Evolutionary conservation across 2,329 filamentous ascomycete species (phyloP), one percentile per base, ranked within the genome.

Genomic region (Leptographium lundbergii): DNA sequence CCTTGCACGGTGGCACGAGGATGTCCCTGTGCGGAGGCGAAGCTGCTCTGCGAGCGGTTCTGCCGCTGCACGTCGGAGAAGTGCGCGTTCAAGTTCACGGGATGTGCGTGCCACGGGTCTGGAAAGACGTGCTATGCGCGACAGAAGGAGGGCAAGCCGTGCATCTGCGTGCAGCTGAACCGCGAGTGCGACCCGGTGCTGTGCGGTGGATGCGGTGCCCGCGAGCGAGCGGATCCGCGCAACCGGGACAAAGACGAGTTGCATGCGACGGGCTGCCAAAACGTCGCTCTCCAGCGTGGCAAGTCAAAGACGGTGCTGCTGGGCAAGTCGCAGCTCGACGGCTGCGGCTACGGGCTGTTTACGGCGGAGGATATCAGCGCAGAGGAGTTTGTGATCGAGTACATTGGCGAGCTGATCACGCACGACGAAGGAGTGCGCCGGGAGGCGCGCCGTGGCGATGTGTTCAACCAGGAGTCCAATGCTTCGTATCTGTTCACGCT

Each of bases 101-200:
- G 84, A 2, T 87, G 84, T 67, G 77, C 77, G 3, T 92, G 88
- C 66, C 75, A 82, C 56, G 61, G 50, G 11, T 73, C 73, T 7
- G 87, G 87, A 58, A 81, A 81, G 67, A 77, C 77, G 1, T 87
- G 84, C 62, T 64, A 77, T 6, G 69, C 77, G 14, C 80, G 78
- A 51, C 75, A 84, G 64, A 80, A 79, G 61, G 80, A 82, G 59
- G 71, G 73, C 55, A 72, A 71, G 61, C 77, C 79, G 4, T 94
- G 89, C 67, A 84, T 87, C 17, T 95, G 89, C 66, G 76, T 84
- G 24, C 77, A 81, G 65, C 76, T 89, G 57, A 87, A 88, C 64
- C 81, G 89, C 47, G 89, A 95, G 71, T 95, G 89, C 67, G 89
- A 94, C 65, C 84, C 88, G 2, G 82, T 87, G 60, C 75, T 92